Conservation (phyloP, 176 grass and related monocot species). For the Oryza coarctata region DNA sequence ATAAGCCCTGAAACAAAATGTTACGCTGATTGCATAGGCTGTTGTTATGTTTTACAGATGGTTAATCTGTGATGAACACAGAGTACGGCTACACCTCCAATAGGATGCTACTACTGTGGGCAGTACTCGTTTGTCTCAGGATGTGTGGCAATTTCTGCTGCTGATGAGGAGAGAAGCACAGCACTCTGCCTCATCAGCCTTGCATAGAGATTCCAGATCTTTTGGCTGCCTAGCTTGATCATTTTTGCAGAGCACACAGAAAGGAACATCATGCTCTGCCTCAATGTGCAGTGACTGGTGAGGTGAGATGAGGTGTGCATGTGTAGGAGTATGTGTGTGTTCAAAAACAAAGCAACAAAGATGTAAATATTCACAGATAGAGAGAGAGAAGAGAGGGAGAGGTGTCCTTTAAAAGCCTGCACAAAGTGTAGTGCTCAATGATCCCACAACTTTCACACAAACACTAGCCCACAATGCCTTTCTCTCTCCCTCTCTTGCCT, state of each 20-base stretch:
- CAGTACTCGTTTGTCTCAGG: conserved; percentile 11
- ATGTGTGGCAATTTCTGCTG: conserved; percentile 14
- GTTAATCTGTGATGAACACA: neutral
- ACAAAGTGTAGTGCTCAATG: conserved; percentile 28
- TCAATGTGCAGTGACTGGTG: neutral
- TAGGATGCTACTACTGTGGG: neutral
- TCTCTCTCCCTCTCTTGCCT: too few relatives aligned
- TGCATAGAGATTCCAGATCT: conserved; percentile 48
- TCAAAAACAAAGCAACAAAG: neutral
- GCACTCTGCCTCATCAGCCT: conserved; percentile 10
- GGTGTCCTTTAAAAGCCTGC: conserved; percentile 36
- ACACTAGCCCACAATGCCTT: neutral
- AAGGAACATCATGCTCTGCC: conserved; percentile 1
- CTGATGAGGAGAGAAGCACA: conserved; percentile 11
- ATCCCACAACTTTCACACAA: conserved; percentile 12
- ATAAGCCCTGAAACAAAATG: too few relatives aligned
- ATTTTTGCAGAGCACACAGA: conserved; percentile 40
- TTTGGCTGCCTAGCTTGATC: conserved; percentile 44
- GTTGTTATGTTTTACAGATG: neutral
- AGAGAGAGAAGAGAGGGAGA: neutral
- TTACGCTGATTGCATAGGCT: neutral
- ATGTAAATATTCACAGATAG: neutral
- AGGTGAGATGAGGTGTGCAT: neutral
- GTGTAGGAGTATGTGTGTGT: too few relatives aligned
- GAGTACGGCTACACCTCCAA: neutral